Percentiles rank a stretch among this genome's conserved stretches.
Evolutionary conservation across 192 early-diverging fungal species (phyloP).

Genomic region (Linnemannia hyalina): DNA sequence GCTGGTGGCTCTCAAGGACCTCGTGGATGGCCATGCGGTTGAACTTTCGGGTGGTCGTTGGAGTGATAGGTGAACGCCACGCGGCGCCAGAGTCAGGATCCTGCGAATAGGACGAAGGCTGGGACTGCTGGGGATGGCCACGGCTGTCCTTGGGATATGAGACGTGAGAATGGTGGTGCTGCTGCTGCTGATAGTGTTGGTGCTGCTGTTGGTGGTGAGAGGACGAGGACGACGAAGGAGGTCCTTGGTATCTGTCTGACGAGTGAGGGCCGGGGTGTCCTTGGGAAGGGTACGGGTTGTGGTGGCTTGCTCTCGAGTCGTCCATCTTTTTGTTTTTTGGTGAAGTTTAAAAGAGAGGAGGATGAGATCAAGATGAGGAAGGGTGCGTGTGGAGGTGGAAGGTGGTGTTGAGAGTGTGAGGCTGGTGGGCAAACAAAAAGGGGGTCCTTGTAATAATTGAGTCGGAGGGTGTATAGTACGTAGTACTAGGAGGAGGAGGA

Average conservation of each 20-base stretch:
- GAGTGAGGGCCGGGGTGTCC: conserved; percentile 6
- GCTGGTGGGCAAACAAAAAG: background rate
- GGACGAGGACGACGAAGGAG: conserved; percentile 12
- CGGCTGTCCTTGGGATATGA: conserved; percentile 32
- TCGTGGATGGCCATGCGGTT: conserved; percentile 55
- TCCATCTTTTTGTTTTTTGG: conserved; percentile 25
- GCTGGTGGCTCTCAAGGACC: conserved; percentile 38
- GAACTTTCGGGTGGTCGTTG: conserved; percentile 44
- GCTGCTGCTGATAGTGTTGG: conserved; percentile 30
- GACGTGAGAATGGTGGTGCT: conserved; percentile 27
- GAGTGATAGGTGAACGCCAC: conserved; percentile 54
- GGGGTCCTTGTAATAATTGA: background rate
- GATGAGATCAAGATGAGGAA: conserved; percentile 5
- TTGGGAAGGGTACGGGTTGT: background rate
- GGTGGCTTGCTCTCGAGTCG: conserved; percentile 25
- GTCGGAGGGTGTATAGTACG: background rate
- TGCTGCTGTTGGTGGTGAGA: conserved; percentile 12
- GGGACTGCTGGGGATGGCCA: conserved; percentile 10
- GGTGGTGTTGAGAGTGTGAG: background rate
- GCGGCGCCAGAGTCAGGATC: conserved; percentile 28
- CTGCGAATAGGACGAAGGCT: conserved; percentile 5
- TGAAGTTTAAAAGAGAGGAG: background rate
- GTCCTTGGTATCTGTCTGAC: conserved; percentile 20
- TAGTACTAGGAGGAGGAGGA: background rate
- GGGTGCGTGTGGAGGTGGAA: background rate